Percentiles rank a stretch among this genome's conserved stretches.
Evolutionary conservation across 2,329 filamentous ascomycete species (phyloP).

Genomic region (Graphium sp.): DNA sequence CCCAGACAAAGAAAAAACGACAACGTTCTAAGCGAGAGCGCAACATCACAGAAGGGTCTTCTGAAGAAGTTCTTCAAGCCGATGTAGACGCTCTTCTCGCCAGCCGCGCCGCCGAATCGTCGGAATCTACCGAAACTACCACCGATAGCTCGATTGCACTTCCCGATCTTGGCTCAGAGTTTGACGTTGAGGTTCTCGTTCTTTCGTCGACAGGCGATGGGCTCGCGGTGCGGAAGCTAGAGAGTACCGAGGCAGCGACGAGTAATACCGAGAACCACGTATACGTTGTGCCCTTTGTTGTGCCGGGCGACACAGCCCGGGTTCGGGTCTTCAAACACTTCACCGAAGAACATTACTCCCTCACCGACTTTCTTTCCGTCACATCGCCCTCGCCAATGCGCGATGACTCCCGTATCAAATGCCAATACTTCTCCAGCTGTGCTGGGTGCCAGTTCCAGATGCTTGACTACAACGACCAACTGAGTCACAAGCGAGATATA

Average conservation of each 20-base stretch:
- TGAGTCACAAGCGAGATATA: constrained; percentile 68
- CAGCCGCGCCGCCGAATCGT: constrained; percentile 12
- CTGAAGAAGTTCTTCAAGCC: constrained; percentile 47
- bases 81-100: constrained; percentile 41
- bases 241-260: constrained; percentile 1
- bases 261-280: constrained; percentile 40
- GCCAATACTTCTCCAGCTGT: constrained; percentile 75
- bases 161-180: constrained; percentile 54
- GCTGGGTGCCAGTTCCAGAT: constrained; percentile 96
- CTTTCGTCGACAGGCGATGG: constrained; percentile 89
- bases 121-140: constrained; percentile 7
- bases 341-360: constrained; percentile 46
- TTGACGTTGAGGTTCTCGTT: constrained; percentile 65
- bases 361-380: constrained; percentile 71
- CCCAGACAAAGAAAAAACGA: too few relatives aligned
- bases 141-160: constrained; percentile 19
- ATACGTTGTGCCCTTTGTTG: constrained; percentile 76
- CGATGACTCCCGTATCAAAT: constrained; percentile 61
- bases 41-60: constrained; percentile 42
- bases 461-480: constrained; percentile 75
- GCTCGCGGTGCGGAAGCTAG: constrained; percentile 47
- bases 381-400: constrained; percentile 56
- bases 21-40: constrained; percentile 41
- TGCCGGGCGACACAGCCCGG: constrained; percentile 67
- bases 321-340: constrained; percentile 68